A percentile compares a stretch with the other conserved stretches of the same genome.
These are phyloP conservation scores for Salvia sclarea DNA, from an alignment of 305 asterid genomes.

Conservation along the genomic window DNA sequence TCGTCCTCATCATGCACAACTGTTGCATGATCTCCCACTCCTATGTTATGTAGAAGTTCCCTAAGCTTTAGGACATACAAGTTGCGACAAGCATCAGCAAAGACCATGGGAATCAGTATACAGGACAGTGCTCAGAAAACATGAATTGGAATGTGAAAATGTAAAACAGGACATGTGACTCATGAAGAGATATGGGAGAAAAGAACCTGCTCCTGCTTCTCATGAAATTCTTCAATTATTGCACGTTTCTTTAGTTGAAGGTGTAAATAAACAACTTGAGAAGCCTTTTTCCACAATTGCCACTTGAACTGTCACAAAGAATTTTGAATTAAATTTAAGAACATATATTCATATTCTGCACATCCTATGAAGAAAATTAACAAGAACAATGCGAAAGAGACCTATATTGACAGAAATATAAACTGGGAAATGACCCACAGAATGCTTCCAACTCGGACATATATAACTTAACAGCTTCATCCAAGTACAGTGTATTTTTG, in stretches of 20 bases:
- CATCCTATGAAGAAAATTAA: neutral
- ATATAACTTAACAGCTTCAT: neutral
- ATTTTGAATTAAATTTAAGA: neutral
- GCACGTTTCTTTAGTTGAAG: constrained; percentile 82
- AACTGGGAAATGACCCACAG: too few species aligned
- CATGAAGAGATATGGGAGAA: constrained; percentile 24
- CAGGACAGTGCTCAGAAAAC: neutral
- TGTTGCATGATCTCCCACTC: constrained; percentile 76
- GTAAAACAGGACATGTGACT: constrained; percentile 29
- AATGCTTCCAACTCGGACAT: too few species aligned
- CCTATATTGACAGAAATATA: neutral
- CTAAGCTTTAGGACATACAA: constrained; percentile 41
- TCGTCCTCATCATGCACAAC: constrained; percentile 78
- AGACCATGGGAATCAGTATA: neutral
- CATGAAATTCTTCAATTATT: constrained; percentile 81
- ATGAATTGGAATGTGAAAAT: constrained; percentile 8
- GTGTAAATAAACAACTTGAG: constrained; percentile 88
- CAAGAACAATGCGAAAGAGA: neutral
- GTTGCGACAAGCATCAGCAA: constrained; percentile 27
- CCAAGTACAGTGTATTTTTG: neutral
- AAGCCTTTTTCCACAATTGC: constrained; percentile 81
- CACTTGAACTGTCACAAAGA: constrained; percentile 72
- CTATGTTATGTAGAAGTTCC: constrained; percentile 85
- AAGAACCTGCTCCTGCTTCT: constrained; percentile 93
- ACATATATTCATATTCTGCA: neutral